Percentiles rank a stretch among this genome's conserved stretches.
Conservation (phyloP, 768 basidiomycete species). For the Naematelia encephala region DNA sequence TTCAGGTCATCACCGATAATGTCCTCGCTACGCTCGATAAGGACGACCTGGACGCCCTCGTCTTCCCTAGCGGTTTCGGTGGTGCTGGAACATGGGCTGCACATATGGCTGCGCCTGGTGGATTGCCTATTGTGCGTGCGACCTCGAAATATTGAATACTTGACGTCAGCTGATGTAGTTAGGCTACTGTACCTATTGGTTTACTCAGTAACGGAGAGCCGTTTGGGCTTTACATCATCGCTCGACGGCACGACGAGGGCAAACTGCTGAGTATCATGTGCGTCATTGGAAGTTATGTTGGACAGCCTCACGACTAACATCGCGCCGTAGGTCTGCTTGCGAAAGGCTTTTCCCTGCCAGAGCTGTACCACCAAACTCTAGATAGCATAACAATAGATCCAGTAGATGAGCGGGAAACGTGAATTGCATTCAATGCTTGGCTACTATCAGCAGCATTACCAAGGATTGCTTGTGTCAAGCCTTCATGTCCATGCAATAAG, state of each 20-base stretch:
- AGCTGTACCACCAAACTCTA: background rate
- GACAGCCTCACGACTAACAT: no score
- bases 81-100: background rate
- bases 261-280: conserved; percentile 14
- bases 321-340: background rate
- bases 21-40: background rate
- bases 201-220: conserved; percentile 13
- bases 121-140: background rate
- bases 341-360: background rate
- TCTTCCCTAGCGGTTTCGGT: background rate
- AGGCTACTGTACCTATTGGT: conserved; percentile 12
- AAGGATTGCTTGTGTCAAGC: no score
- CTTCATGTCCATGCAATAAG: background rate
- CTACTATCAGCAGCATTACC: no score
- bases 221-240: conserved; percentile 16
- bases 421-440: no score
- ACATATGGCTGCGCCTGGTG: background rate
- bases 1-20: background rate
- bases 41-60: background rate
- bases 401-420: background rate
- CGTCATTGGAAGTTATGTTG: no score
- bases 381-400: no score
- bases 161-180: no score
- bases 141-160: no score
- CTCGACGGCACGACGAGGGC: conserved; percentile 8